Percentiles rank a stretch among this genome's conserved stretches.
These are phyloP conservation scores for Suhomyces coccinellae DNA, from an alignment of 1,139 yeast genomes.

Conservation along the genomic window DNA sequence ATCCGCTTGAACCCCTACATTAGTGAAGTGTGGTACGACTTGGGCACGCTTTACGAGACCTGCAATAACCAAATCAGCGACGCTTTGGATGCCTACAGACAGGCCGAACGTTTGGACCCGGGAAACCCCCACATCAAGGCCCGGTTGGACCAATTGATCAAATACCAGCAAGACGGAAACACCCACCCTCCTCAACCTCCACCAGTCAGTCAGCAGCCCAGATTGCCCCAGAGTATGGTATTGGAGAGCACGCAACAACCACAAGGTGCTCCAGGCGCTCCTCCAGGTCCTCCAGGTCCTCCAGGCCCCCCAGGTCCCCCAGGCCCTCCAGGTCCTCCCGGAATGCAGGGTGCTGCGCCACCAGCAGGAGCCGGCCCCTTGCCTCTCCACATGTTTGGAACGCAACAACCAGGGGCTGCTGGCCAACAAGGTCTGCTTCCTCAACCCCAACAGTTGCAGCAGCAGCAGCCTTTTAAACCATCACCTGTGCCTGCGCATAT, in stretches of 20 bases:
- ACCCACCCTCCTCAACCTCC: constrained; percentile 68
- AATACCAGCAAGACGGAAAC: constrained; percentile 74
- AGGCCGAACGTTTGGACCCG: constrained; percentile 94
- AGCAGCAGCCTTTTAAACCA: constrained; percentile 25
- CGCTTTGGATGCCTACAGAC: constrained; percentile 94
- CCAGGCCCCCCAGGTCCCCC: constrained; percentile 3
- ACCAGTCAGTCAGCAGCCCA: constrained; percentile 59
- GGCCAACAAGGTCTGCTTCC: constrained; percentile 24
- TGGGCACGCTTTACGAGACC: constrained; percentile 94
- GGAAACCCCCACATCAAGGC: constrained; percentile 92
- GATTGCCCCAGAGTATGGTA: constrained; percentile 60
- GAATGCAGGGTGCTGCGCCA: constrained; percentile 13
- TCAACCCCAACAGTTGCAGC: constrained; percentile 31
- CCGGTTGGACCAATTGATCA: constrained; percentile 80
- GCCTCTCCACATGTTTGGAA: constrained; percentile 9
- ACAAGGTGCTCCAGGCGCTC: constrained; percentile 16
- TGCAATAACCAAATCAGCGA: constrained; percentile 94
- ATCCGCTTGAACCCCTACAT: constrained; percentile 93
- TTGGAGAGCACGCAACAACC: constrained; percentile 48
- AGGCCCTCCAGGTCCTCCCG: constrained; percentile 1
- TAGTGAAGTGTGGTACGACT: constrained; percentile 97
- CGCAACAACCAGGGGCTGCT: constrained; percentile 4
- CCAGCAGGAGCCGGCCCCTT: constrained; percentile 9
- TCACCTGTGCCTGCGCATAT: constrained; percentile 22
- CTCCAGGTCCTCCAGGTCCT: constrained; percentile 1